A percentile compares a stretch with the other conserved stretches of the same genome.
These are phyloP conservation scores for Saturnispora saitoi DNA, from an alignment of 805 yeast species.

Conservation along the genomic window DNA sequence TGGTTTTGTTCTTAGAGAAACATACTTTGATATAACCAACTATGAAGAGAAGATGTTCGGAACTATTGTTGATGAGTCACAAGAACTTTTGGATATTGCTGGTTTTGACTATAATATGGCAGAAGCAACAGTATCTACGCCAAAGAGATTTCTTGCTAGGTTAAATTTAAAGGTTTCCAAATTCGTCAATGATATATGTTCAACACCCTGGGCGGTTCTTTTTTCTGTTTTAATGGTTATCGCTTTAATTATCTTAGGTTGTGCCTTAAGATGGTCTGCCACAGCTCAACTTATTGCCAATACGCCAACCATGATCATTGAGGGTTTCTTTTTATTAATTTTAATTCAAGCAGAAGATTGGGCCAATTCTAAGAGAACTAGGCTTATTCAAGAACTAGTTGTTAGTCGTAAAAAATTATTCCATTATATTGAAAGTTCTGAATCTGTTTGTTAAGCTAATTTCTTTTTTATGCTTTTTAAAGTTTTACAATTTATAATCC, in stretches of 20 bases:
- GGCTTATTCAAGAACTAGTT: conserved; percentile 9
- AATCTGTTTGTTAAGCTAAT: too few relatives aligned
- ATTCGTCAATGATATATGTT: conserved; percentile 25
- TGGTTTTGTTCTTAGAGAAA: conserved; percentile 34
- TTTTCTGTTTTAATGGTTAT: conserved; percentile 23
- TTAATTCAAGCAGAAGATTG: conserved; percentile 32
- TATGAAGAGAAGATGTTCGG: conserved; percentile 20
- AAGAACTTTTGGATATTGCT: conserved; percentile 21
- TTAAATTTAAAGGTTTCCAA: conserved; percentile 12
- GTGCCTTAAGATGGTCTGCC: conserved; percentile 30
- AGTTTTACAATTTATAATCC: too few relatives aligned
- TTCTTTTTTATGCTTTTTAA: too few relatives aligned
- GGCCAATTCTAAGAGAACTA: conserved; percentile 15
- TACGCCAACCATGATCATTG: conserved; percentile 38
- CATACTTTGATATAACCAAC: conserved; percentile 25
- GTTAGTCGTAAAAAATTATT: conserved; percentile 9
- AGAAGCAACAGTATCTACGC: not conserved
- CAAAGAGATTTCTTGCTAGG: conserved; percentile 8
- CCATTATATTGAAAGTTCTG: conserved; percentile 7
- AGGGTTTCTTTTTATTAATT: conserved; percentile 33
- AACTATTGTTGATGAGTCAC: conserved; percentile 27
- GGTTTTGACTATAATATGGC: conserved; percentile 15
- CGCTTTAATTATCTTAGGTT: conserved; percentile 27
- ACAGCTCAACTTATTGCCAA: conserved; percentile 35
- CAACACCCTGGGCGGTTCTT: conserved; percentile 27